Base-by-base conservation (phyloP, 2,329 filamentous ascomycete species). In the Paramyrothecium sp. region DNA sequence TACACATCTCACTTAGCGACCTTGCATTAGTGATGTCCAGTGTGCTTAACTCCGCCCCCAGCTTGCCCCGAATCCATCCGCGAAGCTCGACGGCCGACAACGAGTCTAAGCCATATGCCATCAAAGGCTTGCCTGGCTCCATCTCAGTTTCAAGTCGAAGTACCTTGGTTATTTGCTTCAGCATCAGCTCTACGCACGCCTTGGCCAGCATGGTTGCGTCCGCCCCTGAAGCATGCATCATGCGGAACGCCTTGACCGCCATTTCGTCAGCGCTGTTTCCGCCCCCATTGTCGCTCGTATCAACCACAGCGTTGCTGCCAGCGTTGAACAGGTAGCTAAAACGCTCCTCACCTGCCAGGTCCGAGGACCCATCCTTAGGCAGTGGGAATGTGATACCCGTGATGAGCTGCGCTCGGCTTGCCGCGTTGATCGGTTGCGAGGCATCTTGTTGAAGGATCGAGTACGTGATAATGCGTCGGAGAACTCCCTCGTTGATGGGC, bases 41-140 rank as follows among this genome's bases (percentile, higher is more conserved):
- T 0, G 66, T 70, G 0, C 61, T 66, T 2, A 70, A 47, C 41
- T 67, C 60, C 0, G 62, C 69, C 3, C 63, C 60, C 1, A 71
- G 54, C 57, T 67, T 59, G 7, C 55, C 56, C 1, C 63, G 58
- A 2, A 66, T 54, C 61, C 62, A 70, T 34, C 69, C 69, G 3
- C 69, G 61, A 17, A 72, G 46, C 57, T 71, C 69, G 2, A 72
- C 69, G 0, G 68, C 69, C 1, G 65, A 60, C 26, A 72, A 51
- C 0, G 66, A 72, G 33, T 73, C 69, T 1, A 71, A 52, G 0
- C 70, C 69, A 22, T 71, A 72, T 0, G 61, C 58, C 2, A 62
- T 58, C 5, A 70, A 57, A 1, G 67, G 62, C 38, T 68, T 65
- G 2, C 58, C 60, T 0, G 61, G 61, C 33, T 69, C 65, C 51